Evolutionary conservation across 805 yeast genomes (phyloP).

Genomic region (Starmerella vaccinii): DNA sequence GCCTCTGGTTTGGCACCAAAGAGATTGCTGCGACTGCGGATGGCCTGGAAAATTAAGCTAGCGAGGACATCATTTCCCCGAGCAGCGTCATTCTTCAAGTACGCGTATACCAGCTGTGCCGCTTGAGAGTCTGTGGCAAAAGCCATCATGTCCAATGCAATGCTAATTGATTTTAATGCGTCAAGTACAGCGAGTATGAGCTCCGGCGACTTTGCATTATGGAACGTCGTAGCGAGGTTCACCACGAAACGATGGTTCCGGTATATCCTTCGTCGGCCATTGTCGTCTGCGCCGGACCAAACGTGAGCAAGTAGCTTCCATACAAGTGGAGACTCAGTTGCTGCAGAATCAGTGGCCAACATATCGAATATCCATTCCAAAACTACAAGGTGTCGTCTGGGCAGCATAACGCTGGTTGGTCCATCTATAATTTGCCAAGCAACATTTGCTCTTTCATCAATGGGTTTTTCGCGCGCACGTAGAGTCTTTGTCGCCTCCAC

Average conservation of each 20-base stretch:
- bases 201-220: neutral
- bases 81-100: constrained; percentile 1
- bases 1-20: constrained; percentile 1
- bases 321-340: constrained; percentile 9
- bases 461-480: constrained; percentile 24
- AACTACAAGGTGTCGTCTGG: constrained; percentile 29
- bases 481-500: constrained; percentile 28
- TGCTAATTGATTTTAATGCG: neutral
- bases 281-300: constrained; percentile 14
- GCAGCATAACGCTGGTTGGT: constrained; percentile 24
- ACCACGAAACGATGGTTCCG: constrained; percentile 14
- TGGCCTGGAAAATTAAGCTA: constrained; percentile 6
- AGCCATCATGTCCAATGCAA: neutral
- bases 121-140: constrained; percentile 14
- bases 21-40: neutral
- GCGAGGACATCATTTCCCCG: neutral
- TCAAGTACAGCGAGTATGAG: neutral
- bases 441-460: constrained; percentile 19
- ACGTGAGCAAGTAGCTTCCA: constrained; percentile 20
- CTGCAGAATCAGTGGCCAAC: constrained; percentile 20
- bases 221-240: constrained; percentile 5
- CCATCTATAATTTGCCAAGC: constrained; percentile 24
- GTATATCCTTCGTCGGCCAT: constrained; percentile 10
- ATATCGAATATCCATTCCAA: constrained; percentile 32
- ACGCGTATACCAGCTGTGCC: constrained; percentile 12